Percentiles rank a stretch among this genome's conserved stretches.
These are phyloP conservation scores for Aspergillus fischeri DNA, from an alignment of 2,329 filamentous ascomycete species.

Conservation along the genomic window DNA sequence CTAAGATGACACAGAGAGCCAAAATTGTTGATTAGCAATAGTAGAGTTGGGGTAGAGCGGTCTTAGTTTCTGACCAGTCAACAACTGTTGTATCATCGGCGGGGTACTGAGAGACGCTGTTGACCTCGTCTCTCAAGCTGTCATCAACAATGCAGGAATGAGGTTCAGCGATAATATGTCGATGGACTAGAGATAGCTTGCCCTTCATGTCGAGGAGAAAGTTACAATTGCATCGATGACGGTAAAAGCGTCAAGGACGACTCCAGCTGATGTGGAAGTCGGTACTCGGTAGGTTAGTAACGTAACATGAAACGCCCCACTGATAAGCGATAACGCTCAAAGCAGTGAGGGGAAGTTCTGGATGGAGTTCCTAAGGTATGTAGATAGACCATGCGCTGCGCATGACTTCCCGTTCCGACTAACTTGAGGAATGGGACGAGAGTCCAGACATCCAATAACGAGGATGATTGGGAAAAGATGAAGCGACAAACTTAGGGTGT, in stretches of 20 bases:
- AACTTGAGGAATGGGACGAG: neutral
- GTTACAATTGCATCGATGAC: neutral
- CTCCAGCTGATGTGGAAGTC: neutral
- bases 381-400: neutral
- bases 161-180: neutral
- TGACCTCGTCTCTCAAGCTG: neutral
- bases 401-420: neutral
- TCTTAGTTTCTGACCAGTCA: slow-evolving; percentile 8
- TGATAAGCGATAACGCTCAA: neutral
- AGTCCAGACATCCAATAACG: neutral
- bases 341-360: neutral
- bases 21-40: neutral
- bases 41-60: neutral
- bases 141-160: neutral
- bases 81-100: neutral
- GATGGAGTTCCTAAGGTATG: neutral
- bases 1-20: slow-evolving; percentile 3
- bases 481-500: neutral
- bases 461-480: neutral
- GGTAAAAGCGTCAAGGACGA: neutral
- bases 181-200: neutral
- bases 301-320: neutral
- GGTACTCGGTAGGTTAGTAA: neutral
- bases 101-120: neutral
- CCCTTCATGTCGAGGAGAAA: neutral